These are phyloP conservation scores for Apiospora hydei DNA, from an alignment of 2,329 filamentous ascomycete genomes.

Conservation along the genomic window DNA sequence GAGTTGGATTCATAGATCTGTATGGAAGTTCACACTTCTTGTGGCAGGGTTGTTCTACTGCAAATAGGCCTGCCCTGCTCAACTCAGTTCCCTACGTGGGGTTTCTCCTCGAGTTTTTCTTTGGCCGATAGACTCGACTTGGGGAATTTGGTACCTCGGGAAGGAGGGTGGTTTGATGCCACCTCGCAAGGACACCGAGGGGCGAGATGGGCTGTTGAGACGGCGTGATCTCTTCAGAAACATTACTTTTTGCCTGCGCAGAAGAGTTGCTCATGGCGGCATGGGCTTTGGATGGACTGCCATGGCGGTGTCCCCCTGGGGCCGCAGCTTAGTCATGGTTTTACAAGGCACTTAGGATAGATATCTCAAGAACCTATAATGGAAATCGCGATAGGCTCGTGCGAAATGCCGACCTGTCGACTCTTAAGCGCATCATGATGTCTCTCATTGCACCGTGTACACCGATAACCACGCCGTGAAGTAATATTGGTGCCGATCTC, in stretches of 20 bases:
- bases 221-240: not conserved
- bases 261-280: not conserved
- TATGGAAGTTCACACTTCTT: constrained; percentile 48
- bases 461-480: not conserved
- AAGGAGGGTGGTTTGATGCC: not conserved
- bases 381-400: not conserved
- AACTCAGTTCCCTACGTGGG: constrained; percentile 3
- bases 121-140: constrained; percentile 24
- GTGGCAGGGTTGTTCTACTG: constrained; percentile 37
- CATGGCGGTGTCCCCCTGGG: not conserved
- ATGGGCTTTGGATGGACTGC: not conserved
- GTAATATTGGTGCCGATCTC: not conserved
- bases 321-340: not conserved
- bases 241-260: not conserved
- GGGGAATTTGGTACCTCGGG: constrained; percentile 32
- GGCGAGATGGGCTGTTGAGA: constrained; percentile 15
- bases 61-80: constrained; percentile 25
- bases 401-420: constrained; percentile 11
- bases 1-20: constrained; percentile 44
- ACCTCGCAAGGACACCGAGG: constrained; percentile 1
- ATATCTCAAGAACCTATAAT: constrained; percentile 13
- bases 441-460: not conserved
- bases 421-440: constrained; percentile 2
- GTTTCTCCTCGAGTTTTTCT: constrained; percentile 19
- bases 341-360: constrained; percentile 10